Conservation (phyloP, 139 green algal genomes). For the Deuterostichococcus epilithicus region DNA sequence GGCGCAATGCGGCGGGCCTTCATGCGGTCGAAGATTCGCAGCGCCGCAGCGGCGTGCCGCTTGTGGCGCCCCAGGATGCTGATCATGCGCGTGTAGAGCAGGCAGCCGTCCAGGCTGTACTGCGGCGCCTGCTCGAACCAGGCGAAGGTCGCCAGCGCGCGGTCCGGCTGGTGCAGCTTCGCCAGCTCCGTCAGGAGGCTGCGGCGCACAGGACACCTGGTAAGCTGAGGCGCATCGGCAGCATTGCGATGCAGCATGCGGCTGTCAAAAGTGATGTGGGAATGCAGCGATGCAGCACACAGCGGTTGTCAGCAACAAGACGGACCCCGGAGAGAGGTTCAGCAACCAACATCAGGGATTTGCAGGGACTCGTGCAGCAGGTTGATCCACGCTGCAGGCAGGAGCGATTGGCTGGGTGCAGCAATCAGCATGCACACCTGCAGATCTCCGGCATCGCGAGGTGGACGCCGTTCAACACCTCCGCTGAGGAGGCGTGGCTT, state of each 20-base stretch:
- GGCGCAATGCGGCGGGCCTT: constrained; percentile 13
- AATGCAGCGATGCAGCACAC: too few relatives aligned
- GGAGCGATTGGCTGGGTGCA: too few relatives aligned
- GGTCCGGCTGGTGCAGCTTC: background rate
- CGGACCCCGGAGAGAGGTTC: too few relatives aligned
- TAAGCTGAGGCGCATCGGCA: too few relatives aligned
- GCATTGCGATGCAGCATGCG: too few relatives aligned
- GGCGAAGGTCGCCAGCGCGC: constrained; percentile 15
- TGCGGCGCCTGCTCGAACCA: constrained; percentile 6
- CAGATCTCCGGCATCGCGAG: background rate
- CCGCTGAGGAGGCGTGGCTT: background rate
- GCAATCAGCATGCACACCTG: too few relatives aligned
- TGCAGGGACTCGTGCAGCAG: too few relatives aligned
- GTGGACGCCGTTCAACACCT: background rate
- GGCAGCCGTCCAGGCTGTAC: constrained; percentile 1
- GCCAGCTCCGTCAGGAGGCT: constrained; percentile 14
- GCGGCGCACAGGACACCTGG: background rate
- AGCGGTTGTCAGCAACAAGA: too few relatives aligned
- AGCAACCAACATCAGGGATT: too few relatives aligned
- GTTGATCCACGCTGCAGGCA: too few relatives aligned
- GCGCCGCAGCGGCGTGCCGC: constrained; percentile 9
- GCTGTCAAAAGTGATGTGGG: too few relatives aligned
- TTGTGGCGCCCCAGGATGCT: constrained; percentile 18
- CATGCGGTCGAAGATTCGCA: constrained; percentile 45
- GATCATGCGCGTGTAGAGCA: constrained; percentile 31